Conservation (phyloP, 116 monocot genomes). For the Phalaenopsis hybrid region DNA sequence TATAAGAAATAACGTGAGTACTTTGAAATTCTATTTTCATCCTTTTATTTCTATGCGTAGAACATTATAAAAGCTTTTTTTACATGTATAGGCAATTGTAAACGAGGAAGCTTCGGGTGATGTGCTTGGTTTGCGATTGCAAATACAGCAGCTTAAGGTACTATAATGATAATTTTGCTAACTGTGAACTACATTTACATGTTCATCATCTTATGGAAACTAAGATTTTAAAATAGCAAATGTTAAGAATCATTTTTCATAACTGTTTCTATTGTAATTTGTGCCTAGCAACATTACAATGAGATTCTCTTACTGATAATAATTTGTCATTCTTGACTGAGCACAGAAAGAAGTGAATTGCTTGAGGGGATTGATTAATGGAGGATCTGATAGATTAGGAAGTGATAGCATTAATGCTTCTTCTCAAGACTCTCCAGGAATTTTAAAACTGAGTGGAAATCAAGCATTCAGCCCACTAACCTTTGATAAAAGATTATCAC, state of each 20-base stretch:
- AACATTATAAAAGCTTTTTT: not conserved
- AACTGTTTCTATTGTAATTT: not conserved
- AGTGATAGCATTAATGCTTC: slow-evolving; percentile 18
- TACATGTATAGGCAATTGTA: slow-evolving; percentile 59
- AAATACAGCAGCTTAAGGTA: slow-evolving; percentile 91
- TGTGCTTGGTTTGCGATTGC: slow-evolving; percentile 64
- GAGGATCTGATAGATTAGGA: slow-evolving; percentile 29
- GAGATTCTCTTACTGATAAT: not conserved
- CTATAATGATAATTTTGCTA: not conserved
- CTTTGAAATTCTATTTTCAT: slow-evolving; percentile 4
- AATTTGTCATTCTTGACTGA: not conserved
- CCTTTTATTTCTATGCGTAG: not conserved
- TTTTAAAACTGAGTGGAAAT: slow-evolving; percentile 54
- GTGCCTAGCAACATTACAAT: not conserved
- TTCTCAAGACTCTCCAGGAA: slow-evolving; percentile 46
- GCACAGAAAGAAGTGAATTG: slow-evolving; percentile 77
- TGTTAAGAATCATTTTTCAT: not conserved
- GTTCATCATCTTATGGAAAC: not conserved
- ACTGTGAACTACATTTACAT: not conserved
- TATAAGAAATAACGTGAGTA: slow-evolving; percentile 86
- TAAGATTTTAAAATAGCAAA: not conserved
- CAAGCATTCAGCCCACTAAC: slow-evolving; percentile 81
- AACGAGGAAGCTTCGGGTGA: slow-evolving; percentile 97
- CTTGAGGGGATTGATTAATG: slow-evolving; percentile 46
- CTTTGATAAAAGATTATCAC: slow-evolving; percentile 70